Evolutionary conservation across 202 grass and related monocot species (phyloP), one percentile per base, ranked within the genome.

Genomic region (Cymbopogon flexuosus): DNA sequence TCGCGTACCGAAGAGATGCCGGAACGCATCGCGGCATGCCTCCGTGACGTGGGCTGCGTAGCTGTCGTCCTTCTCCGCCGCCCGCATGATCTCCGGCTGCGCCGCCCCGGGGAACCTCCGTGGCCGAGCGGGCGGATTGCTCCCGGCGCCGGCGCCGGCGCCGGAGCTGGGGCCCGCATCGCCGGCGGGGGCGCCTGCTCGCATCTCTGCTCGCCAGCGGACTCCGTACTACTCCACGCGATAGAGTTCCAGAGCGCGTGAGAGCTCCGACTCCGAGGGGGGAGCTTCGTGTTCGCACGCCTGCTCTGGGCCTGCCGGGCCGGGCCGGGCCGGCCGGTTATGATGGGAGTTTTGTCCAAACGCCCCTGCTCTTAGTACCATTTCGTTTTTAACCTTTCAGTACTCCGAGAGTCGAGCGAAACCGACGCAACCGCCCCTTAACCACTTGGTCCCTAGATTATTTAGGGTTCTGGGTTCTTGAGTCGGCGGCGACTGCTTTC

Each of bases 81-180:
- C 95, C 47, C 95, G 74, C 95, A 95, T 98, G 88, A 98, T 83
- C 92, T 98, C 95, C 52, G 96, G 96, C 86, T 93, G 92, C 56
- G 92, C 96, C 77, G 96, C 96, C 16, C 79, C 33, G 0, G 90
- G 86, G 37, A 98, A 98, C 41, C 86, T 66, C 60, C 92, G 79
- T 8, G 74, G 79, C 6, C 60, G 66, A 30, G 65, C 1, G 41
- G 51, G 34, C 0, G 45, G 40, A 66, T 78, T 56, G 37, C 69
- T 23, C 72, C 85, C 37, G n/a, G 43, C 68, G 0, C 65, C 80
- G n/a, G 43, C 68, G 0, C 65, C 80, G 7, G 77, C 65, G 24
- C 43, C 60, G 57, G 78, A 85, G 66, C 87, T 89, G 47, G 83
- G 78, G 18, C 83, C 87, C 83, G 39, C 87, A 89, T 89, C 82